Evolutionary conservation across 768 basidiomycete species (phyloP).

Genomic region (Omphalotus guepiniiformis): DNA sequence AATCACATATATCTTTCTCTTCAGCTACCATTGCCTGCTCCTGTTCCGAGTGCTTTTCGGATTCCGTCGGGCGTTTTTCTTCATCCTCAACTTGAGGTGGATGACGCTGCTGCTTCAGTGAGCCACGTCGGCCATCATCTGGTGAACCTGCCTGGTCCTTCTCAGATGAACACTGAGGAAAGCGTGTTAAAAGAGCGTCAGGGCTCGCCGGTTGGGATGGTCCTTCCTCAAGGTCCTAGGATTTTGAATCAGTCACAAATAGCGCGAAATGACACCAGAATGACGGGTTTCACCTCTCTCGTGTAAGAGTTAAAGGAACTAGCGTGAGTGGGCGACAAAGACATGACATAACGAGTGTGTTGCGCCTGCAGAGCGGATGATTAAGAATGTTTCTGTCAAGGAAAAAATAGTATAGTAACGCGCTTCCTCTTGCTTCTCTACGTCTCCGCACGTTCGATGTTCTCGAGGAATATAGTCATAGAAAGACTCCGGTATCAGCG

Average conservation of each 20-base stretch:
- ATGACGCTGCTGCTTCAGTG: too few relatives aligned
- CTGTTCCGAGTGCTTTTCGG: background rate
- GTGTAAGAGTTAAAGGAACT: background rate
- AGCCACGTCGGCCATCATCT: too few relatives aligned
- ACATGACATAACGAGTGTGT: background rate
- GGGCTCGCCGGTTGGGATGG: too few relatives aligned
- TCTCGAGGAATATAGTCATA: conserved; percentile 6
- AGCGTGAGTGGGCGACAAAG: background rate
- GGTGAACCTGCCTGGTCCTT: too few relatives aligned
- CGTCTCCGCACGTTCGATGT: background rate
- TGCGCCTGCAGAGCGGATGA: background rate
- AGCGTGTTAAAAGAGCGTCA: too few relatives aligned
- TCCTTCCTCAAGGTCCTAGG: too few relatives aligned
- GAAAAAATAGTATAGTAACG: background rate
- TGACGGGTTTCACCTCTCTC: background rate
- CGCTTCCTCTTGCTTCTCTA: background rate
- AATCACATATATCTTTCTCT: conserved; percentile 4
- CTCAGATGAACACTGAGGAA: too few relatives aligned
- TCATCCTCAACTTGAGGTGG: background rate
- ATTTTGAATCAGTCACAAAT: too few relatives aligned
- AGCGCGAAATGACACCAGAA: too few relatives aligned
- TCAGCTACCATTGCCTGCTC: background rate
- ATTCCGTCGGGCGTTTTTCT: background rate
- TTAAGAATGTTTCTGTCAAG: background rate
- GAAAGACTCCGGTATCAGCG: conserved; percentile 3